Evolutionary conservation across 2,329 filamentous ascomycete genomes (phyloP), one percentile per base, ranked within the genome.

Genomic region (Fusarium marasasianum): DNA sequence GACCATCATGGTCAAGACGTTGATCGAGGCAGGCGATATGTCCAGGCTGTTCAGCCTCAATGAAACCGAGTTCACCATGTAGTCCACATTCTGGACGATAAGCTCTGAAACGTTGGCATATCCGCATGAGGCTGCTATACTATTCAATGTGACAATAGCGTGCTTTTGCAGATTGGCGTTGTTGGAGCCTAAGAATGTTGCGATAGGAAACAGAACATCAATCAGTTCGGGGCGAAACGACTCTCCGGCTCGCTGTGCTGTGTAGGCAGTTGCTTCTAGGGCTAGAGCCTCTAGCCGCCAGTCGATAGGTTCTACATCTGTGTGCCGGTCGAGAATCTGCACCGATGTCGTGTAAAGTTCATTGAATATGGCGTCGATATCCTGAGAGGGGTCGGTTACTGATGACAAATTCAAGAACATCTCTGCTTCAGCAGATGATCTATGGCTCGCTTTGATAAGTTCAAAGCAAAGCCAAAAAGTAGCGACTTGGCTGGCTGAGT

Each of bases 1-100:
- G 69, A 98, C 91, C 93, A 98, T 97, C 95, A 99, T 98, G 12
- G 93, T 88, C 55, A 99, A 83, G 5, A 98, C 96, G 75, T 96
- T 93, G 6, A 95, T 95, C 7, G 94, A 95, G 72, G 97, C 93
- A 3, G 96, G 95, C 1, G 95, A 96, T 59, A 98, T 92, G 73
- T 98, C 95, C 73, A 98, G 94, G 1, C 94, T 94, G 77, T 98
- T 98, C 13, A 99, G 88, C 71, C 95, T 93, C 69, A 98, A 83
- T 0, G 94, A 94, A 22, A 99, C 91, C 0, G 96, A 94, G 79
- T 98, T 98, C 69, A 98, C 92, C 83, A 99, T 93, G 81, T 99
- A 99, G 82, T 99, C 96, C 22, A 94, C 95, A 70, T 99, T 99
- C 59, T 93, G 91, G 35, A 98, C 89, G 44, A 99, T 92, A 73